Conservation (phyloP, 306 rosid species). For the Trifolium subterraneum region DNA sequence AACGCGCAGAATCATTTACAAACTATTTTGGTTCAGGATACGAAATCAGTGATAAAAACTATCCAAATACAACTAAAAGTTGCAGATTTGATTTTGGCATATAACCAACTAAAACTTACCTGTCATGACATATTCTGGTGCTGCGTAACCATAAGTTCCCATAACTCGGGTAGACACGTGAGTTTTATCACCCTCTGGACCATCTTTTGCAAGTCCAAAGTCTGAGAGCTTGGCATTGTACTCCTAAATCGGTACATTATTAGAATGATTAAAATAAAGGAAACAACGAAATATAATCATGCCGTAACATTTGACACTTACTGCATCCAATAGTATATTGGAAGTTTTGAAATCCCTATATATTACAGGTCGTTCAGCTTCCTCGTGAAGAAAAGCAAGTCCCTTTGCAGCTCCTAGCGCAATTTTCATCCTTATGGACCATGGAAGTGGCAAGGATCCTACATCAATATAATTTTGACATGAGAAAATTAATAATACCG, state of each 20-base stretch:
- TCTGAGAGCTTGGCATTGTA: conserved; percentile 97
- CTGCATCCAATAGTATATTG: conserved; percentile 93
- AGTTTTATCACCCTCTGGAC: conserved; percentile 97
- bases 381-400: conserved; percentile 96
- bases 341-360: conserved; percentile 97
- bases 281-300: not conserved
- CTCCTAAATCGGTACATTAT: conserved; percentile 64
- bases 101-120: conserved; percentile 54
- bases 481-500: conserved; percentile 35
- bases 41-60: not conserved
- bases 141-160: conserved; percentile 99
- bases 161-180: conserved; percentile 97
- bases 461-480: conserved; percentile 39
- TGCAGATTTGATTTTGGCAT: conserved; percentile 6
- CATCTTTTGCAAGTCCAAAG: conserved; percentile 98
- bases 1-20: not conserved
- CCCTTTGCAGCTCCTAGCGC: conserved; percentile 98
- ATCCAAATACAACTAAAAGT: not conserved
- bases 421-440: conserved; percentile 96
- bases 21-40: not conserved
- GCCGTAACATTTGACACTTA: conserved; percentile 55
- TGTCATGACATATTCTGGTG: conserved; percentile 98
- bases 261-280: conserved; percentile 34
- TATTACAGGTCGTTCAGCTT: conserved; percentile 92
- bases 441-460: conserved; percentile 98